Evolutionary conservation across 2,329 filamentous ascomycete genomes (phyloP).

Genomic region (Ilyonectria mors-panacis): DNA sequence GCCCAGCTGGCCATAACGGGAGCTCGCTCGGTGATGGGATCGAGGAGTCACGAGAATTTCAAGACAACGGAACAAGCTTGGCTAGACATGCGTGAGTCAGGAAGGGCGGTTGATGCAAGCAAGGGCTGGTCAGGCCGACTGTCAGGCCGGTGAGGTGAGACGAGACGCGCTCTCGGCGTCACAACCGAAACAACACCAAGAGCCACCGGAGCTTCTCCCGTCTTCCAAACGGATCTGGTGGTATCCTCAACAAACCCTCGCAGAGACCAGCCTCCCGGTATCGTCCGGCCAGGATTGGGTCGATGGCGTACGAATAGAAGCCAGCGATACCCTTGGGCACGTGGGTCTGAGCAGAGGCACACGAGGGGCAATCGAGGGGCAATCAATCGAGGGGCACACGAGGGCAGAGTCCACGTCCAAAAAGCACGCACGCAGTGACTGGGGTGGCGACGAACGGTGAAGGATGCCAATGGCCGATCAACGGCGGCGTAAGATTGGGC

Average conservation of each 20-base stretch:
- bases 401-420: background rate
- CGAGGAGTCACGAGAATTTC: background rate
- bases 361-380: conserved; percentile 1
- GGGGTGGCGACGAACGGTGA: conserved; percentile 2
- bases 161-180: background rate
- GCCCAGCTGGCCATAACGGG: background rate
- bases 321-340: conserved; percentile 18
- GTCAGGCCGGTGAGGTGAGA: background rate
- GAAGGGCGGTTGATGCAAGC: background rate
- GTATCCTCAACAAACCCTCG: conserved; percentile 21
- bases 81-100: background rate
- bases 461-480: conserved; percentile 7
- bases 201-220: background rate
- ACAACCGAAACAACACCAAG: background rate
- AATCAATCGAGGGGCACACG: conserved; percentile 1
- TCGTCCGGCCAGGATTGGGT: conserved; percentile 23
- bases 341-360: conserved; percentile 14
- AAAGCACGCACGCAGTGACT: background rate
- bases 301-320: background rate
- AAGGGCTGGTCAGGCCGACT: background rate
- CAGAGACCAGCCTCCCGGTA: conserved; percentile 7
- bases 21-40: background rate
- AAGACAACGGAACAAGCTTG: background rate
- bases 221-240: background rate
- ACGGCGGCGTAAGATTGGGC: conserved; percentile 23